Evolutionary conservation across 176 grass and related monocot species (phyloP).

Genomic region (Elymus sibiricus): DNA sequence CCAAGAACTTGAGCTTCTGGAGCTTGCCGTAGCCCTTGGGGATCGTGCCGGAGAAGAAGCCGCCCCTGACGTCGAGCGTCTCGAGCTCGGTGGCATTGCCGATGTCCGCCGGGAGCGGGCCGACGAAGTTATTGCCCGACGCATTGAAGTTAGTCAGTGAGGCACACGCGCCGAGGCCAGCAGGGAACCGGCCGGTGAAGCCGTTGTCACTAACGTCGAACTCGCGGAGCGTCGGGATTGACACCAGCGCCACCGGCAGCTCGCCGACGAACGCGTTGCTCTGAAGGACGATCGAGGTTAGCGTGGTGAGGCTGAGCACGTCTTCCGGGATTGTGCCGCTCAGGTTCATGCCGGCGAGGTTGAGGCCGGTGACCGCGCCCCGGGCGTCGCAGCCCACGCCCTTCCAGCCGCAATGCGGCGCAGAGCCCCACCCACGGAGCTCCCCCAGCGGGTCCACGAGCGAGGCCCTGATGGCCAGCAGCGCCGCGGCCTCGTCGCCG

Average conservation of each 20-base stretch:
- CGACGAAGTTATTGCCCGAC: slow-evolving; percentile 90
- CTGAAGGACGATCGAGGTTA: slow-evolving; percentile 64
- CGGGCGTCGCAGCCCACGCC: slow-evolving; percentile 54
- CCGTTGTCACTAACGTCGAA: slow-evolving; percentile 89
- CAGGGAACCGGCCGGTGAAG: slow-evolving; percentile 73
- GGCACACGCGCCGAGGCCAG: slow-evolving; percentile 52
- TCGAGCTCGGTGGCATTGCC: slow-evolving; percentile 57
- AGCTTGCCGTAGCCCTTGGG: slow-evolving; percentile 61
- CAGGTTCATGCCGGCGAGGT: slow-evolving; percentile 72
- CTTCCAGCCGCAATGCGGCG: slow-evolving; percentile 63
- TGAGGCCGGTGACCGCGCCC: slow-evolving; percentile 68
- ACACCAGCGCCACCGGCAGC: slow-evolving; percentile 45
- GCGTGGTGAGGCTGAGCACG: slow-evolving; percentile 48
- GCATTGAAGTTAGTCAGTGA: slow-evolving; percentile 59
- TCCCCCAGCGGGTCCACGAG: slow-evolving; percentile 56
- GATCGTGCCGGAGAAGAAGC: slow-evolving; percentile 78
- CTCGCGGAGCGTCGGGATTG: slow-evolving; percentile 45
- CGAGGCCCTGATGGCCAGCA: slow-evolving; percentile 65
- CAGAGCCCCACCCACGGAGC: slow-evolving; percentile 53
- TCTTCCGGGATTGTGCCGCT: slow-evolving; percentile 64
- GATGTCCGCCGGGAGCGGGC: slow-evolving; percentile 66
- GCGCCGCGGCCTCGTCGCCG: slow-evolving; percentile 37
- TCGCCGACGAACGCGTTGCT: slow-evolving; percentile 63
- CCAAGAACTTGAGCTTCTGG: slow-evolving; percentile 82
- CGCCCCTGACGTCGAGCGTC: slow-evolving; percentile 70